Percentiles rank a stretch among this genome's conserved stretches.
Evolutionary conservation across 1,139 yeast genomes (phyloP).

Genomic region (Geotrichum reessii): DNA sequence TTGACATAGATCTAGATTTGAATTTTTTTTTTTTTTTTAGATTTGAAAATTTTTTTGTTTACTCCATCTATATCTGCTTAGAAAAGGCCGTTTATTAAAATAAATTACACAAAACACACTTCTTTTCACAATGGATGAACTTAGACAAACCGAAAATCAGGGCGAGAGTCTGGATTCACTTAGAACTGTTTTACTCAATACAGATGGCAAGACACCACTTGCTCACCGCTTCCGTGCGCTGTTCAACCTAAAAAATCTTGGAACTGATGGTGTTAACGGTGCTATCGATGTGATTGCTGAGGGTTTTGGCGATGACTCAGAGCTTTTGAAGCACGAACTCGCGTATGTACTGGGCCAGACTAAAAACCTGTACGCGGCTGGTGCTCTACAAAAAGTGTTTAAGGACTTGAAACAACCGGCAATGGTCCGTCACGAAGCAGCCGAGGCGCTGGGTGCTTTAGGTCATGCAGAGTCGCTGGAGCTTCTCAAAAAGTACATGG

Average conservation of each 20-base stretch:
- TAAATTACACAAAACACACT: background rate
- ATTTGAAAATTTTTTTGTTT: too few relatives aligned
- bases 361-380: slow-evolving; percentile 71
- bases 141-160: slow-evolving; percentile 36
- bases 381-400: slow-evolving; percentile 67
- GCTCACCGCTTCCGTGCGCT: slow-evolving; percentile 90
- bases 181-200: slow-evolving; percentile 31
- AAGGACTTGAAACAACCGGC: slow-evolving; percentile 56
- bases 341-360: slow-evolving; percentile 99
- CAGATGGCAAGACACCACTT: slow-evolving; percentile 56
- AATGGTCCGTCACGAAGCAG: slow-evolving; percentile 99
- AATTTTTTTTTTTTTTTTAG: slow-evolving; percentile 9
- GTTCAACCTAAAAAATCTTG: slow-evolving; percentile 81
- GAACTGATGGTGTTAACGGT: slow-evolving; percentile 52
- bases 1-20: background rate
- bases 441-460: slow-evolving; percentile 95
- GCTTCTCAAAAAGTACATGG: slow-evolving; percentile 56
- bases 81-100: too few relatives aligned
- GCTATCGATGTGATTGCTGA: slow-evolving; percentile 86
- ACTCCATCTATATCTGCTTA: too few relatives aligned
- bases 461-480: slow-evolving; percentile 75
- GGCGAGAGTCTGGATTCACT: slow-evolving; percentile 28
- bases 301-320: slow-evolving; percentile 74
- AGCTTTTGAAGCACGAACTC: slow-evolving; percentile 91
- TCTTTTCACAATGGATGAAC: slow-evolving; percentile 31